Base-by-base conservation (phyloP, 2,329 filamentous ascomycete species). In the Ceratocystis colombiana region DNA sequence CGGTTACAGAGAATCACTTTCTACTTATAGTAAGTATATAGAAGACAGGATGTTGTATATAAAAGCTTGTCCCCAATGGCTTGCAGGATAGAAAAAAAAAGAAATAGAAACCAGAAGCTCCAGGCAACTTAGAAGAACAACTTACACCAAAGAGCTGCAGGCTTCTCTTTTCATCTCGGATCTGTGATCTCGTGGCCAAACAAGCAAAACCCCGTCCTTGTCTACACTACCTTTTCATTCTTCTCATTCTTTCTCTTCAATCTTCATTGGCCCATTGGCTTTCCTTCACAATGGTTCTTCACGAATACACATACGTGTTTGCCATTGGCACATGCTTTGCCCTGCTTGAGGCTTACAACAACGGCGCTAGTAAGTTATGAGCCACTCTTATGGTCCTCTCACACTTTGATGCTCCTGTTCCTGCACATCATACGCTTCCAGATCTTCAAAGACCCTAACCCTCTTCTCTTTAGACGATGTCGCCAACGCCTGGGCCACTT, bases 401-500 rank as follows among this genome's bases (percentile, higher is more conserved):
- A 5, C 41, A 6, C 48, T 37, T 59, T 22, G 37, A 15, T 41
- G 37, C 37, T 41, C 37, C 41, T 46, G 33, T 30, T 62, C 17
- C 62, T 65, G 59, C 30, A 61, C 17, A 44, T 28, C 17, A 41
- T 4, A 7, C 15, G 22, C 28, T 50, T 44, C 65, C 45, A 30
- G 22, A 20, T 7, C 53, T 46, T 41, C 33, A 25, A 45, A 66
- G 62, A 68, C 61, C 64, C 64, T 48, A 28, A 30, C 30, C 22
- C 22, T 25, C n/a, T 25, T 37, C 10, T 61, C 66, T 62, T 64
- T 68, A 87, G 85, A 91, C 76, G 89, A 92, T 87, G 88, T 93
- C 67, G 88, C 89, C 73, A 93, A 93, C 77, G 79, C 88, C 63
- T 92, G 88, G 86, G 88, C 88, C 6, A 92, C 89, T 71, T 87